Evolutionary conservation across 2,329 filamentous ascomycete species (phyloP).

Genomic region (Lasiodiplodia gonubiensis): DNA sequence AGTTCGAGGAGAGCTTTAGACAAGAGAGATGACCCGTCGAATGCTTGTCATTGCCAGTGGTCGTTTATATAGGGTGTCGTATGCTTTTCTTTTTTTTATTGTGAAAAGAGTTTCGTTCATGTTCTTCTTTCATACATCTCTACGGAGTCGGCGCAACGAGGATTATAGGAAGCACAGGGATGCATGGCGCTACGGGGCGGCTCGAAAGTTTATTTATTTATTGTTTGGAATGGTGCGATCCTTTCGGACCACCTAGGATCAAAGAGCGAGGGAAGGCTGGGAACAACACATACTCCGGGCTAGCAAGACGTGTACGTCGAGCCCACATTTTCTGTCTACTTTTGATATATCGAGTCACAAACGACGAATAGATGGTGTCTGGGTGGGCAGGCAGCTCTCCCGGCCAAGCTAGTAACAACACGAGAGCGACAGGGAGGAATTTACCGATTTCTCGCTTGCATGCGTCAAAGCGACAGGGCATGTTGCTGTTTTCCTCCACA

Average conservation of each 20-base stretch:
- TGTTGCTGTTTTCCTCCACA: background rate
- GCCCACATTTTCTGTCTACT: conserved; percentile 18
- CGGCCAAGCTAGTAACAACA: background rate
- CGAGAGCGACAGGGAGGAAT: conserved; percentile 5
- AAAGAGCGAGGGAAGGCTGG: conserved; percentile 18
- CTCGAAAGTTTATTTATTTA: conserved; percentile 8
- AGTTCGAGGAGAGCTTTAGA: conserved; percentile 9
- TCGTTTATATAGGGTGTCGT: conserved; percentile 16
- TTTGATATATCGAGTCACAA: background rate
- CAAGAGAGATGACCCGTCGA: conserved; percentile 14
- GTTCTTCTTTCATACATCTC: background rate
- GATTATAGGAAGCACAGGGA: conserved; percentile 19
- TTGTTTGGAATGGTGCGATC: conserved; percentile 17
- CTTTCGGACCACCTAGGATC: conserved; percentile 20
- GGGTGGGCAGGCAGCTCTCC: background rate
- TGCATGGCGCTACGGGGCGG: conserved; percentile 20
- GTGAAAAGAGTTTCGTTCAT: conserved; percentile 14
- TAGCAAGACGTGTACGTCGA: background rate
- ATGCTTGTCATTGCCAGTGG: conserved; percentile 29
- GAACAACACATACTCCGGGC: conserved; percentile 9
- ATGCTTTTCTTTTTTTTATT: background rate
- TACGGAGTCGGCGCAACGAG: conserved; percentile 13
- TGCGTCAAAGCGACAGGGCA: background rate
- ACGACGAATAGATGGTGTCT: background rate
- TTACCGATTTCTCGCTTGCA: background rate